Base-by-base conservation (phyloP, 116 monocot species). In the Zostera marina region DNA sequence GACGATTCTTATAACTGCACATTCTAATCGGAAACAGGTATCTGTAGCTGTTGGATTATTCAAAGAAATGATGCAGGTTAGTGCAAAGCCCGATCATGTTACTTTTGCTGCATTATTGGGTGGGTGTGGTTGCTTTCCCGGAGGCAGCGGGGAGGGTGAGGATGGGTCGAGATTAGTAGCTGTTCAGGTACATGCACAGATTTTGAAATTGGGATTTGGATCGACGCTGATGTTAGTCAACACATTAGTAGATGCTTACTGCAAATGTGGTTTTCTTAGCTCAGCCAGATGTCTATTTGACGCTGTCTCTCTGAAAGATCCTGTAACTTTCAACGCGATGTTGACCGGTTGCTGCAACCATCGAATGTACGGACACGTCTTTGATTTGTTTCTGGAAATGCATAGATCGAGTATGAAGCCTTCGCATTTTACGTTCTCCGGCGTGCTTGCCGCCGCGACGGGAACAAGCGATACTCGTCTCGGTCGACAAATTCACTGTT, bases 1-100 rank as follows among this genome's bases (percentile, higher is more conserved):
- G 93, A 93, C 93, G 16, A 73, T 93, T 15, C 74, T 93, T 74
- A 70, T 93, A 3, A 76, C 71, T n/a, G 81, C 70, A 0, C 76
- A 63, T 57, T 23, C 81, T 1, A 41, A 69, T 41, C 49, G 32
- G 19, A 44, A 52, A 11, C 51, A 47, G 10, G 12, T 53, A 43
- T 5, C 15, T 0, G 70, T 79, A 23, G 78, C 93, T 0, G 72
- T 79, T 16, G 44, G 10, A 15, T 61, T 78, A n/a, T 92, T 80
- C 56, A 62, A n/a, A 7, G 68, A 65, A 39, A 93, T 87, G 93
- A 44, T 56, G 67, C 8, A 39, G 26, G 66, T 64, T 0, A 81
- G 70, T 0, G 9, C 52, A 13, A 51, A 20, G 22, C 62, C 81
- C 7, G 93, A 88, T 52, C 79, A 64, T 52, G 81, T 93, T 1